Evolutionary conservation across 2,329 filamentous ascomycete species (phyloP), one percentile per base, ranked within the genome.

Genomic region (Ophiostoma sp.): DNA sequence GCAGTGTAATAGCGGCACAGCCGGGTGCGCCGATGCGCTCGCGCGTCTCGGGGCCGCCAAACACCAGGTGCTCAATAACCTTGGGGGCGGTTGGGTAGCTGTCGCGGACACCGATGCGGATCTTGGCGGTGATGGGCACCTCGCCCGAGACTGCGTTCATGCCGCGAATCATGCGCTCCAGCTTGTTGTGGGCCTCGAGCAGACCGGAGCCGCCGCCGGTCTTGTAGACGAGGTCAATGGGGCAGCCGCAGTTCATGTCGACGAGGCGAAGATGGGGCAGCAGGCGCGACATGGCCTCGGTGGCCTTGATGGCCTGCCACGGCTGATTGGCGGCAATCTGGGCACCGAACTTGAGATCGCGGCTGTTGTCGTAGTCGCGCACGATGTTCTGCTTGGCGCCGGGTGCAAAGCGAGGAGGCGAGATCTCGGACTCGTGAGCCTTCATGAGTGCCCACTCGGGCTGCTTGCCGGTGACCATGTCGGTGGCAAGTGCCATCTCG

Each of bases 171-270:
- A 97, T 98, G 79, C 94, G 94, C 79, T 97, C 94, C 67, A 99
- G 82, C 80, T 97, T 98, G 71, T 88, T 88, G 39, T 87, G 91
- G 69, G 89, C 85, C 76, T 99, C 95, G n/a, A 99, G 88, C 20
- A 99, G 86, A 1, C 92, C 94, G 27, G 94, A 97, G 4, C 95
- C 95, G 57, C 92, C 93, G 68, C 95, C 95, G 65, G 90, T 86
- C 75, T 93, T 89, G 83, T 88, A 98, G 68, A 99, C 90, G 75
- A 97, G 87, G 77, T 99, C 95, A 77, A 99, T 97, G 4, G 95
- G 95, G 77, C 95, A 99, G 64, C 95, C 95, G 76, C 94, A 98
- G 82, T 99, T 99, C 75, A 99, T 83, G 77, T 99, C 95, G 74
- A 99, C 91, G 54, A 97, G 88, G 48, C 95, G 91, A 27, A 99